Base-by-base conservation (phyloP, 1,284 basidiomycete genomes). In the Cerioporus squamosus region DNA sequence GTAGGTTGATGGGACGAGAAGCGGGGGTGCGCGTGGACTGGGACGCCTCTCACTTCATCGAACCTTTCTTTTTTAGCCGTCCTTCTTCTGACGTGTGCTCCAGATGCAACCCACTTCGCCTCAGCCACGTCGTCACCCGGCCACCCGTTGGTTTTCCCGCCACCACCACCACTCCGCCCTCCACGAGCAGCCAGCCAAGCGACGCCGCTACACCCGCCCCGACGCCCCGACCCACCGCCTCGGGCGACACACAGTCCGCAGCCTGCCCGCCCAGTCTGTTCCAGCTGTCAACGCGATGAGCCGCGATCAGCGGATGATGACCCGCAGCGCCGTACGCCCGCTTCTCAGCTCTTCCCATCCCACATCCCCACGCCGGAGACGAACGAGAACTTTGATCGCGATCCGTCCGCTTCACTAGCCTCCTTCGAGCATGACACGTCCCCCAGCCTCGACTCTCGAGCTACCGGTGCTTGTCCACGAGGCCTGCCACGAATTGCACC, bases 231-330 rank as follows among this genome's bases (percentile, higher is more conserved):
- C 33, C n/a, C 47, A n/a, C 5, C 18, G 43, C 23, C 17, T 42
- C 33, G 36, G 29, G 10, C 14, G 18, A 10, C 10, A 12, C 51
- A 20, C 17, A n/a, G 22, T 33, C 15, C 17, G n/a, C 33, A 38
- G 20, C 29, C 47, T 31, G 24, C 15, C 48, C 26, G 33, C 33
- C 33, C 33, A 36, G 33, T 45, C 46, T 49, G 24, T 44, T 48
- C 26, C 15, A 26, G 17, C 48, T 47, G 48, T 46, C 57, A 46
- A 44, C 45, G 51, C 47, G 48, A 51, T 58, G 53, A 29, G 53
- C 64, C 62, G 66, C 58, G 61, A 64, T 67, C 62, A 61, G 60
- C 62, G 62, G 59, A 57, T 60, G 62, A 63, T 68, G 62, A 62
- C 64, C 60, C 59, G 62, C 62, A 53, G 52, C 44, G 22, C 18